Percentiles rank a stretch among this genome's conserved stretches.
These are phyloP conservation scores for Fragilaria crotonensis DNA, from an alignment of 108 stramenopile species.

Conservation along the genomic window DNA sequence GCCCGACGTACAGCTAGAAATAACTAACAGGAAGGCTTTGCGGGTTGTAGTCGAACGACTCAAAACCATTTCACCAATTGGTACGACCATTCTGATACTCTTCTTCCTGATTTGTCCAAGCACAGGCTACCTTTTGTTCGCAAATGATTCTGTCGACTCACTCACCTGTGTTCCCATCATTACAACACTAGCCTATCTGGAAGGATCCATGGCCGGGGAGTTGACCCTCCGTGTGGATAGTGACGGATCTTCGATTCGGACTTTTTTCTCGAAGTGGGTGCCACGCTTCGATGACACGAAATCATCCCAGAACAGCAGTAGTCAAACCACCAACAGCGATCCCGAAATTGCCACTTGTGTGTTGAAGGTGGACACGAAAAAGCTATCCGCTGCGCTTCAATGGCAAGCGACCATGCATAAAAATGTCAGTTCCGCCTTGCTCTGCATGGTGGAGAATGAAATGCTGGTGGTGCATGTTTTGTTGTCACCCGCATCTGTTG, in stretches of 20 bases:
- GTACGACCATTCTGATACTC: conserved; percentile 7
- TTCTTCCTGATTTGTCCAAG: not conserved
- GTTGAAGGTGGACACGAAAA: conserved; percentile 79
- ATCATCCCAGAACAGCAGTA: not conserved
- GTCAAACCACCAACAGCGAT: conserved; percentile 6
- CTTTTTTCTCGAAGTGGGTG: conserved; percentile 36
- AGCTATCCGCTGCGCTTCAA: conserved; percentile 62
- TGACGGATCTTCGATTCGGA: conserved; percentile 41
- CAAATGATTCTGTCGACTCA: not conserved
- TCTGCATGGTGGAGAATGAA: conserved; percentile 79
- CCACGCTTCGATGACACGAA: conserved; percentile 16
- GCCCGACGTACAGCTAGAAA: conserved; percentile 68
- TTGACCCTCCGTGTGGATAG: conserved; percentile 34
- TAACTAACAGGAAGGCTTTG: conserved; percentile 55
- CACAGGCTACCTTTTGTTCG: not conserved
- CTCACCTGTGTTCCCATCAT: not conserved
- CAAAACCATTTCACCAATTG: conserved; percentile 46
- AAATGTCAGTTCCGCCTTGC: conserved; percentile 50
- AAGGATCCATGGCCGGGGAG: conserved; percentile 44
- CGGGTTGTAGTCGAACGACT: conserved; percentile 68
- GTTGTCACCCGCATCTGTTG: conserved; percentile 55
- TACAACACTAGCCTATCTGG: conserved; percentile 25
- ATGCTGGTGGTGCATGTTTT: conserved; percentile 75
- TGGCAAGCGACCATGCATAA: conserved; percentile 60
- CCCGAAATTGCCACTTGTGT: conserved; percentile 21